Base-by-base conservation (phyloP, 495 filamentous ascomycete species). In the Aspergillus homomorphus region DNA sequence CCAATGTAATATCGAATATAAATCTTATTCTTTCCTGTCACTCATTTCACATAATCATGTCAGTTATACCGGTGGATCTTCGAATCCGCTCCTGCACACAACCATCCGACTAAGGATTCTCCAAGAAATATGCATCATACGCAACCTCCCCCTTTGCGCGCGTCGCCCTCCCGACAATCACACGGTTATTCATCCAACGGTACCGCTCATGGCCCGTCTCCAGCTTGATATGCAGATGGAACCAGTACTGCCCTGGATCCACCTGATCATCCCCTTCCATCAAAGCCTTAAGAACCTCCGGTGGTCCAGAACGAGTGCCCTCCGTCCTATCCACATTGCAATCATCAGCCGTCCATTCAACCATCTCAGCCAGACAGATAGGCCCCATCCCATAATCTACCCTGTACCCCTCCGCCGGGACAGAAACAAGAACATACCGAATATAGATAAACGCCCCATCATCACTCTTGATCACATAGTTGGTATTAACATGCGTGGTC, bases 161-260 rank as follows among this genome's bases (percentile, higher is more conserved):
- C 2, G 68, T 68, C 15, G 63, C 68, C 14, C 70, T 53, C 23
- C 67, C 70, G 19, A 73, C 57, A 53, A 73, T 69, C 6, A 73
- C 66, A 20, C 68, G 58, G 46, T 73, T 61, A 24, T 71, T 73
- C 68, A 73, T 66, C 70, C 70, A 71, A 14, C 56, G 54, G 46
- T 71, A 73, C 56, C 65, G 64, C n/a, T 71, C 68, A 52, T 71
- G 60, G 1, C 70, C 70, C 0, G 66, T 71, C 49, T 71, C 70
- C 16, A 71, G 57, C 51, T 66, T 69, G 6, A 70, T 55, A 21
- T 71, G 68, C 1, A 73, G 56, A 53, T 73, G 68, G 22, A 71
- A 69, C 68, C 70, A 73, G 28, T 73, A 73, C 45, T 61, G 53
- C 16, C 53, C 63, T 4, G 64, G 64, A 28, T 73, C 66, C 0